These are phyloP conservation scores for Pseudonectria foliicola DNA, from an alignment of 2,329 filamentous ascomycete species.

Conservation along the genomic window DNA sequence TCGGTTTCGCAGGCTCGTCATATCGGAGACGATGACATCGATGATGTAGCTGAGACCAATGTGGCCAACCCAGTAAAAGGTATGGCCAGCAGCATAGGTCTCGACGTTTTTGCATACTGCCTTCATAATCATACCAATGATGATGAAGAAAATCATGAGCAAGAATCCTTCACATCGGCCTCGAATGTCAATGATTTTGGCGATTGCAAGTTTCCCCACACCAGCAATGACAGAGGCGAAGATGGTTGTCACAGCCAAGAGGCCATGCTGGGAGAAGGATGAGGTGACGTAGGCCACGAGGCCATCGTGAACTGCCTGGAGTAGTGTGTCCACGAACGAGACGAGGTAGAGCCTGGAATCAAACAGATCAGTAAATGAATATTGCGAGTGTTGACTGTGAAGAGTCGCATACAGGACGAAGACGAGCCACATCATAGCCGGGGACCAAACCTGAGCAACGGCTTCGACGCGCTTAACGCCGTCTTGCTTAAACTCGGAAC, in stretches of 20 bases:
- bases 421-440: constrained; percentile 29
- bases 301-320: constrained; percentile 34
- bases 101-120: constrained; percentile 51
- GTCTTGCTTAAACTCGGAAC: constrained; percentile 26
- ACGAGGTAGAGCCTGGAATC: constrained; percentile 31
- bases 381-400: no score
- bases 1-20: constrained; percentile 35
- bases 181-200: constrained; percentile 43
- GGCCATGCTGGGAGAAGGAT: constrained; percentile 55
- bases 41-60: constrained; percentile 34
- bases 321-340: constrained; percentile 31
- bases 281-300: constrained; percentile 60
- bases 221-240: constrained; percentile 42
- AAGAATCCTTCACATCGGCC: constrained; percentile 40
- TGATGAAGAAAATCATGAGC: constrained; percentile 34
- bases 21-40: constrained; percentile 37
- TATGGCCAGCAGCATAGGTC: constrained; percentile 53
- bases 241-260: constrained; percentile 57
- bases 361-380: neutral
- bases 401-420: constrained; percentile 30
- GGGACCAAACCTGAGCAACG: constrained; percentile 33
- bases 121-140: constrained; percentile 55
- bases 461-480: constrained; percentile 34
- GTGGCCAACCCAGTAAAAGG: constrained; percentile 57
- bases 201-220: constrained; percentile 33